Conservation (phyloP, 2,329 filamentous ascomycete genomes). For the Colletotrichum spinosum region DNA sequence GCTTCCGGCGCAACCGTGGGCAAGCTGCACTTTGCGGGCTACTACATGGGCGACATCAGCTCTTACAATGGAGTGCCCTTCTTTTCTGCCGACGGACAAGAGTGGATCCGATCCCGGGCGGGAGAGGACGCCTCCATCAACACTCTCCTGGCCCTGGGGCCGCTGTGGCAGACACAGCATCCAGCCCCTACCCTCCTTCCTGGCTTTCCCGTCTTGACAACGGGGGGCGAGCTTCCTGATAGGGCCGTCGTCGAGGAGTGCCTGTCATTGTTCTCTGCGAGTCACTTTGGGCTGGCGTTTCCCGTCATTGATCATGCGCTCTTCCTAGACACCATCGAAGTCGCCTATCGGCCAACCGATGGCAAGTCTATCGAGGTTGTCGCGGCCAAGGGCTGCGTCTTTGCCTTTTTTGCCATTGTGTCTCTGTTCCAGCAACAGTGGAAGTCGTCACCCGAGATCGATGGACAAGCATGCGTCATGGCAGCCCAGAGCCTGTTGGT, state of each 20-base stretch:
- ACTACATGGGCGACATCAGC: constrained; percentile 59
- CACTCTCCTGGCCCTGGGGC: constrained; percentile 40
- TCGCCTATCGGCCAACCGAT: constrained; percentile 53
- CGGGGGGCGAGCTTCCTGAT: constrained; percentile 49
- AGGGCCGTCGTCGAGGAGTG: constrained; percentile 44
- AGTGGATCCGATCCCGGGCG: constrained; percentile 60
- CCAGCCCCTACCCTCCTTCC: constrained; percentile 33
- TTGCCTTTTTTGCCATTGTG: constrained; percentile 59
- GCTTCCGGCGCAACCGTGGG: constrained; percentile 41
- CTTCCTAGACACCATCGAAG: constrained; percentile 57
- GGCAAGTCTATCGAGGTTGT: constrained; percentile 42
- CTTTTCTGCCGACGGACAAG: constrained; percentile 57
- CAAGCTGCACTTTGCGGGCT: constrained; percentile 60
- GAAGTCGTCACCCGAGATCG: constrained; percentile 41
- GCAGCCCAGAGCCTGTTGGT: constrained; percentile 56
- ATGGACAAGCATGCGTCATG: constrained; percentile 53
- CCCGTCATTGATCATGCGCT: constrained; percentile 60
- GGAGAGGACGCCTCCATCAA: constrained; percentile 50
- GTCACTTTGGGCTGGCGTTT: constrained; percentile 57
- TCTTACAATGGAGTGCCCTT: constrained; percentile 61
- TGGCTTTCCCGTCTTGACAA: background rate
- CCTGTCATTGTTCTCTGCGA: constrained; percentile 42
- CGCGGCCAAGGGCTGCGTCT: constrained; percentile 58
- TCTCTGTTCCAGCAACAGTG: constrained; percentile 40
- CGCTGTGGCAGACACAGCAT: constrained; percentile 38